Evolutionary conservation across 2,329 filamentous ascomycete species (phyloP), one percentile per base, ranked within the genome.

Genomic region (Aspergillus sp.): DNA sequence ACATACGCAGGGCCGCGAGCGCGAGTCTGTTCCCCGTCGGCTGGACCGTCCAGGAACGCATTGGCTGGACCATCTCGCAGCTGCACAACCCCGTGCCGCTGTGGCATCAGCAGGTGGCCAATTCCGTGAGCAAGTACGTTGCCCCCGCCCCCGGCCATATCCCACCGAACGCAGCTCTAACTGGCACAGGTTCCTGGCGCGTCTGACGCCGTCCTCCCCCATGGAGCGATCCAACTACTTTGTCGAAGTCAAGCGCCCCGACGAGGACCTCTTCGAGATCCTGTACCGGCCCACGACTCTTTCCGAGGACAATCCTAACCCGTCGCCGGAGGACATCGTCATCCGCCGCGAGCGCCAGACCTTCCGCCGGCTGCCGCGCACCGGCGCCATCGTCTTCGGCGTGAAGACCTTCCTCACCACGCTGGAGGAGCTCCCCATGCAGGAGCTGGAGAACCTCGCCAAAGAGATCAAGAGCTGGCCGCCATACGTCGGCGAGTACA

Each of bases 11-110:
- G 24, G 70, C 73, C 49, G 79, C 79, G 20, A 78, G 76, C 43
- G 79, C 79, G 4, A 81, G 76, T 13, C 65, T 81, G 4, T 81
- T 81, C 56, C 79, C 79, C 1, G 75, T 78, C 0, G 79, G 79
- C 7, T 82, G 78, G 77, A 73, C 73, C 19, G 69, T 81, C 11
- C 63, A 73, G 36, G 68, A 76, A 42, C 71, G 77, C 22, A 78
- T 82, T 42, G 79, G 78, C 20, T 77, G 70, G 59, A 75, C 74
- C 2, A 73, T 82, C 53, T 72, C 74, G 16, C 69, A 71, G 40
- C 68, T 82, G 48, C 76, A 80, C 51, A 66, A 64, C 3, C 73
- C 75, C 1, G 75, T 82, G 3, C 74, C 76, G 1, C 61, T 75
- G 11, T 82, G 79, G 79, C 72, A 79, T 38, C 70, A 77, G 61